phyloP scores from a whole-genome alignment of 73 alveolate genomes.

The Paramecium caudatum region DNA sequence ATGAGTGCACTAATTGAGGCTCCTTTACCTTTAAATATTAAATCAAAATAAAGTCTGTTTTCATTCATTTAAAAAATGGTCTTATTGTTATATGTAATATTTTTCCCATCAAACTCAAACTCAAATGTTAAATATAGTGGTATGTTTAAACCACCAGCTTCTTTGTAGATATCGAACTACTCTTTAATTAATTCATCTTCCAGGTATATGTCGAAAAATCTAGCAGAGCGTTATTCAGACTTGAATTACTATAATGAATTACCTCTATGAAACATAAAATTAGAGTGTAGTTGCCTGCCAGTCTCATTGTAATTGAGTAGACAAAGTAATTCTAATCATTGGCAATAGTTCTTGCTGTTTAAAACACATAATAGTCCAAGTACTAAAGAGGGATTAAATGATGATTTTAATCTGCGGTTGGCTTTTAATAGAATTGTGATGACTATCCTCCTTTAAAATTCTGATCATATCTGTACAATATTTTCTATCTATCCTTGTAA shows the following conservation, averaged over 20 bases:
- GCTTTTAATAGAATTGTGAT: not conserved
- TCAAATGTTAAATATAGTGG: slow-evolving; percentile 29
- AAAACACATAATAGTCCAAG: slow-evolving; percentile 32
- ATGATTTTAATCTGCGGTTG: slow-evolving; percentile 36
- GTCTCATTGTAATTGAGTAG: not conserved
- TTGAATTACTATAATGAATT: not conserved
- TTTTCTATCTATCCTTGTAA: slow-evolving; percentile 53
- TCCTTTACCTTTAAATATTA: slow-evolving; percentile 40
- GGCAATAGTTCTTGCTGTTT: slow-evolving; percentile 3
- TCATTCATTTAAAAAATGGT: not conserved
- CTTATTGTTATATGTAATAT: not conserved
- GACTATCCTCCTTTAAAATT: slow-evolving; percentile 31
- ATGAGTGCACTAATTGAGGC: slow-evolving; percentile 25
- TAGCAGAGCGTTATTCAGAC: slow-evolving; percentile 22
- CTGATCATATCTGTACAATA: slow-evolving; percentile 56
- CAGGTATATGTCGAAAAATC: slow-evolving; percentile 43
- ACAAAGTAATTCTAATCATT: not conserved
- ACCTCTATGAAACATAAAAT: slow-evolving; percentile 37
- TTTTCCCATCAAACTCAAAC: slow-evolving; percentile 47
- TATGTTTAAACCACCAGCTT: slow-evolving; percentile 33
- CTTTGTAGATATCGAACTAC: slow-evolving; percentile 14
- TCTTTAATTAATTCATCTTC: slow-evolving; percentile 26
- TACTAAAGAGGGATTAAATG: slow-evolving; percentile 40
- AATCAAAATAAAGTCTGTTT: not conserved
- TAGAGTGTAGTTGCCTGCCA: slow-evolving; percentile 22